Conservation (phyloP, 2,329 filamentous ascomycete species). For the Aspergillus puulaauensis region DNA sequence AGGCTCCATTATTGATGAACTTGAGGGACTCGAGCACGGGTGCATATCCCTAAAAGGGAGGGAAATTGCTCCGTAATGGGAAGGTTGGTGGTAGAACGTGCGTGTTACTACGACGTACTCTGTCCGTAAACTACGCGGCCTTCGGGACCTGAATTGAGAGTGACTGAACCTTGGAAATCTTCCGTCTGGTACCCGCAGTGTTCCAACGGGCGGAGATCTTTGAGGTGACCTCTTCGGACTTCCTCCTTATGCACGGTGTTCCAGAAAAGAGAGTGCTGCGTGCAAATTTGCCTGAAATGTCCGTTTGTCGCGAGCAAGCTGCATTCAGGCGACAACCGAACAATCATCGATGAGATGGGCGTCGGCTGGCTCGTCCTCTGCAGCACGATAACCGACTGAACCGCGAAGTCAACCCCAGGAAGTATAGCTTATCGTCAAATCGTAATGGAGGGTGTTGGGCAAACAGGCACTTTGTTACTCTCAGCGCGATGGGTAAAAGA, state of each 20-base stretch:
- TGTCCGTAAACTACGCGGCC: neutral
- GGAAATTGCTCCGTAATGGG: neutral
- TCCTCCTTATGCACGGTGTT: too few species aligned
- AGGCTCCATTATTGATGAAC: neutral
- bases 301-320: constrained; percentile 8
- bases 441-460: constrained; percentile 3
- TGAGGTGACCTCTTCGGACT: neutral
- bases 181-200: constrained; percentile 19
- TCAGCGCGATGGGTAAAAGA: neutral
- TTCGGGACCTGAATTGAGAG: neutral
- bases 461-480: neutral
- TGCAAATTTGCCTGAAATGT: constrained; percentile 3
- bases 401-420: constrained; percentile 2
- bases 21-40: neutral
- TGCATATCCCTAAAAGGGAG: neutral
- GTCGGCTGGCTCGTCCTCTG: constrained; percentile 13
- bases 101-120: neutral
- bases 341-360: constrained; percentile 1
- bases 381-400: constrained; percentile 9
- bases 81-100: neutral
- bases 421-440: neutral
- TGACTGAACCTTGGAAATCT: constrained; percentile 18
- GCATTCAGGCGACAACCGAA: constrained; percentile 12
- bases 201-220: constrained; percentile 8
- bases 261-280: neutral